phyloP scores from a whole-genome alignment of 495 filamentous ascomycete genomes.

The Darksidea phi region DNA sequence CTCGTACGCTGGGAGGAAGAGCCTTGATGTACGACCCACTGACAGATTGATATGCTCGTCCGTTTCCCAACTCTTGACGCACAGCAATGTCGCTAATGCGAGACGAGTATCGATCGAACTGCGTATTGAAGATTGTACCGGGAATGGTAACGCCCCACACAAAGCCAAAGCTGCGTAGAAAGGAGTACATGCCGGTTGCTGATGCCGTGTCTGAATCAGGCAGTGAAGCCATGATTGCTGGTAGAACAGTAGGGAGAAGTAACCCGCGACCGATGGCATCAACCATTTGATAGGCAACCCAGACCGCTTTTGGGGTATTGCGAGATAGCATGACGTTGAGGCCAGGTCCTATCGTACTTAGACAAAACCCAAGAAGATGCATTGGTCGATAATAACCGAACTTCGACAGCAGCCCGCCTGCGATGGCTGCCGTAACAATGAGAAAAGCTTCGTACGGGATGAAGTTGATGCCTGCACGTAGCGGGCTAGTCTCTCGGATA shows the following conservation, averaged over 20 bases:
- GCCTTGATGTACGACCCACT: too few relatives aligned
- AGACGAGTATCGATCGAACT: too few relatives aligned
- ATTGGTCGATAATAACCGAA: conserved; percentile 9
- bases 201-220: conserved; percentile 7
- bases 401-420: conserved; percentile 3
- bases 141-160: conserved; percentile 25
- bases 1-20: too few relatives aligned
- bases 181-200: conserved; percentile 10
- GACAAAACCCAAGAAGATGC: conserved; percentile 9
- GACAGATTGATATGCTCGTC: too few relatives aligned
- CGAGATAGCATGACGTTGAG: neutral
- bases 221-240: conserved; percentile 13
- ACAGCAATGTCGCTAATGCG: too few relatives aligned
- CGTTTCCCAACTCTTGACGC: too few relatives aligned
- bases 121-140: conserved; percentile 17
- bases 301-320: neutral
- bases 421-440: conserved; percentile 5
- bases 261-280: conserved; percentile 1
- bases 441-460: conserved; percentile 8
- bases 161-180: conserved; percentile 16
- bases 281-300: conserved; percentile 7
- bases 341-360: conserved; percentile 9
- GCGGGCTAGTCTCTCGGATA: neutral
- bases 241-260: conserved; percentile 7
- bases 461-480: conserved; percentile 12